These are phyloP conservation scores for Colletotrichum cordylinicola DNA, from an alignment of 2,329 filamentous ascomycete genomes.

Conservation along the genomic window DNA sequence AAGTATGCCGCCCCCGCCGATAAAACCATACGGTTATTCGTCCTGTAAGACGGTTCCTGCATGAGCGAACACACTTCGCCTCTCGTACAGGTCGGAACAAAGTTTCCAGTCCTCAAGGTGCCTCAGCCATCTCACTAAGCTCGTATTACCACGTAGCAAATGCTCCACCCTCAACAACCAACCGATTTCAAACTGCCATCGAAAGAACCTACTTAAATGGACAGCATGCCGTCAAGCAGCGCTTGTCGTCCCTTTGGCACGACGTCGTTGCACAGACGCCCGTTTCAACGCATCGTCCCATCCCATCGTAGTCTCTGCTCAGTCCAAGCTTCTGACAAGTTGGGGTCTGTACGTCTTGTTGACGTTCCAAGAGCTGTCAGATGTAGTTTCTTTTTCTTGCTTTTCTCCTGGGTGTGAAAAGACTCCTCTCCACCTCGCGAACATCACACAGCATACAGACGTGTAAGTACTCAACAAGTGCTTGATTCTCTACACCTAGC, in stretches of 20 bases:
- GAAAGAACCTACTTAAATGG: neutral
- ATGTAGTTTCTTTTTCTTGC: neutral
- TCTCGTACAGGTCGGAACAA: neutral
- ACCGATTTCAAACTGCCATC: neutral
- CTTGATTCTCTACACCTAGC: slow-evolving; percentile 1
- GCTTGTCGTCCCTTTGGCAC: neutral
- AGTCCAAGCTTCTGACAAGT: neutral
- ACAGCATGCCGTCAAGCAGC: neutral
- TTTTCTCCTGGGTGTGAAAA: neutral
- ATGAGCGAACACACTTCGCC: neutral
- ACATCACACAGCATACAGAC: neutral
- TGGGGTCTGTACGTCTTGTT: neutral
- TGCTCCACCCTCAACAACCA: neutral
- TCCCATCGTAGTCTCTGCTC: neutral
- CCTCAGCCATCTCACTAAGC: neutral
- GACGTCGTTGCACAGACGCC: neutral
- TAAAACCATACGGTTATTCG: neutral
- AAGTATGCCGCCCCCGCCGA: neutral
- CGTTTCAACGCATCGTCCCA: slow-evolving; percentile 1
- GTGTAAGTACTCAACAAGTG: neutral
- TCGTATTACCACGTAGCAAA: neutral
- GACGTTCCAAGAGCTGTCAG: neutral
- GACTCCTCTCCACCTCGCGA: neutral
- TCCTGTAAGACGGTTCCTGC: neutral
- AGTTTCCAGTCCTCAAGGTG: neutral